Conservation (phyloP, 2,329 filamentous ascomycete species). For the Proliferodiscus dingleyae region DNA sequence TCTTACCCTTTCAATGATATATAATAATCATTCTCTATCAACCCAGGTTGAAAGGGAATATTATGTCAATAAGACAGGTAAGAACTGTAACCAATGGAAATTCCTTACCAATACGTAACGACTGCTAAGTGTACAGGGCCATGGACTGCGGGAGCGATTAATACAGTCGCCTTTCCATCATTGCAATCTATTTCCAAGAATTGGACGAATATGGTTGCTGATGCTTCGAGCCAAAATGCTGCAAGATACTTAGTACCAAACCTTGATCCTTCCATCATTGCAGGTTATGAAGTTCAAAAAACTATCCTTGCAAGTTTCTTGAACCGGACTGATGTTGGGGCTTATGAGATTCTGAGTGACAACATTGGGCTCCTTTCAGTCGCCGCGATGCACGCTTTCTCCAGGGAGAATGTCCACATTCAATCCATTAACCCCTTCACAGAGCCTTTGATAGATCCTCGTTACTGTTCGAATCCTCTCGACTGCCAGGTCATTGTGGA, state of each 20-base stretch:
- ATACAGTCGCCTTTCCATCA: slow-evolving; percentile 26
- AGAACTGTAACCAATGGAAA: slow-evolving; percentile 2
- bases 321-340: slow-evolving; percentile 17
- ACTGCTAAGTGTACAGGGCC: slow-evolving; percentile 14
- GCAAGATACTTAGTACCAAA: slow-evolving; percentile 16
- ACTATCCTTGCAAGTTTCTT: slow-evolving; percentile 16
- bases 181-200: slow-evolving; percentile 19
- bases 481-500: slow-evolving; percentile 22
- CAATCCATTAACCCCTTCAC: slow-evolving; percentile 35
- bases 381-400: slow-evolving; percentile 47
- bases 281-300: slow-evolving; percentile 22
- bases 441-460: slow-evolving; percentile 42
- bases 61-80: slow-evolving; percentile 25
- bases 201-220: slow-evolving; percentile 16
- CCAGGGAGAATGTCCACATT: slow-evolving; percentile 54
- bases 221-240: slow-evolving; percentile 16
- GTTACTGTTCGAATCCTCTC: slow-evolving; percentile 23
- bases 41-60: slow-evolving; percentile 21
- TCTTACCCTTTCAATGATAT: slow-evolving; percentile 17
- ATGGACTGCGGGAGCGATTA: slow-evolving; percentile 25
- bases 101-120: not conserved
- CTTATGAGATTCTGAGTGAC: slow-evolving; percentile 23
- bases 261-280: slow-evolving; percentile 19
- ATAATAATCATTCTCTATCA: slow-evolving; percentile 14
- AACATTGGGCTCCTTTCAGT: slow-evolving; percentile 23